These are phyloP conservation scores for Aleurites moluccanus DNA, from an alignment of 441 rosid species.

Conservation along the genomic window DNA sequence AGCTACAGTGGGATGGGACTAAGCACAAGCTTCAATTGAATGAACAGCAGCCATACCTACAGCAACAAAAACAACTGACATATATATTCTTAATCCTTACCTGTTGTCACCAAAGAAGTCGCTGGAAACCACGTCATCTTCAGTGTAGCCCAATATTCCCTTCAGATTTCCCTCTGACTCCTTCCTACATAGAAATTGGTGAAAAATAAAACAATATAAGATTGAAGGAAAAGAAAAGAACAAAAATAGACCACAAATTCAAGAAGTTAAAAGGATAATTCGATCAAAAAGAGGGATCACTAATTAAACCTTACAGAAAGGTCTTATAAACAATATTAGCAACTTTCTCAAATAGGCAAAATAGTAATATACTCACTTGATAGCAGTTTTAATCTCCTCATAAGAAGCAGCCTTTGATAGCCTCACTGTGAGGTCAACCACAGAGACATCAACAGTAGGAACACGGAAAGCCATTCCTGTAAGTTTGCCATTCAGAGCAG, in stretches of 20 bases:
- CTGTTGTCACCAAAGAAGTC: slow-evolving; percentile 58
- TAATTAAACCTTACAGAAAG: background rate
- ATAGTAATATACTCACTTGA: slow-evolving; percentile 43
- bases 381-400: slow-evolving; percentile 63
- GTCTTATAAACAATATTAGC: background rate
- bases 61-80: background rate
- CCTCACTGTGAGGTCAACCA: slow-evolving; percentile 80
- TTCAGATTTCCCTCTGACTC: slow-evolving; percentile 56
- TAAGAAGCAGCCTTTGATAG: slow-evolving; percentile 67
- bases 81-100: slow-evolving; percentile 16
- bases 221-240: background rate
- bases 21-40: too few relatives aligned
- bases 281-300: background rate
- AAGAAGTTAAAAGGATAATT: background rate
- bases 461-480: slow-evolving; percentile 92
- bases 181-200: slow-evolving; percentile 33
- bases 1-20: too few relatives aligned
- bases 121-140: slow-evolving; percentile 54
- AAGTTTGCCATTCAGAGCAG: slow-evolving; percentile 65
- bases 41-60: background rate
- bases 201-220: background rate
- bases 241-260: background rate
- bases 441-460: slow-evolving; percentile 83
- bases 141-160: slow-evolving; percentile 62
- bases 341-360: background rate